Base-by-base conservation (phyloP, 345 rosid genomes). In the Raphanus raphanistrum region DNA sequence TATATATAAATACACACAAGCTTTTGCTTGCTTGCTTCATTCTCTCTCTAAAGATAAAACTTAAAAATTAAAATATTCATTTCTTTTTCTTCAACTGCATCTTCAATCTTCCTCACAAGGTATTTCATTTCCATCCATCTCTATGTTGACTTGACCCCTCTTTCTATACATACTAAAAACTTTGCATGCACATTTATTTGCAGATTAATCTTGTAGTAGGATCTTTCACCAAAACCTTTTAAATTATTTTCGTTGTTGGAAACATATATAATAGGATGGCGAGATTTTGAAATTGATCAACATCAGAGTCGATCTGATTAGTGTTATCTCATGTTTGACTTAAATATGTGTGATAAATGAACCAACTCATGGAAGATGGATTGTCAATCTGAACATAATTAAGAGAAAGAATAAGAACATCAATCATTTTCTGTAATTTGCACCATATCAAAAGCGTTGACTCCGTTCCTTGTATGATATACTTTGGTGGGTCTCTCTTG, bases 381-480 rank as follows among this genome's bases (percentile, higher is more conserved):
- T 32, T 45, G 43, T 43, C 61, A 31, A 63, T 52, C 66, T 57
- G 57, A 9, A 48, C 48, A 72, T 63, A 31, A 12, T 59, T 29
- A 15, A 48, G 61, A 8, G 26, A 2, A 17, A 61, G 28, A 6
- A 9, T 3, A 38, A 61, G 13, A 6, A 2, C n/a, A 36, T 28
- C 16, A 74, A 48, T 33, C 77, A 15, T 74, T 52, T 66, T 54
- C 15, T 68, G 48, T 59, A 5, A 3, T 43, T 58, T 54, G 17
- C 45, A 55, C 17, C 32, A 17, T 12, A 57, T 59, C 61, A 45
- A 17, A 68, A 76, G 4, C 74, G 79, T 69, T 69, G 74, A 76
- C 80, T 62, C 13, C 41, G 8, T 73, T 73, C 43, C 33, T 9
- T 57, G 7, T 54, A 21, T 74, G 17, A 35, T 54, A 4, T 11